Conservation (phyloP, 106 monocot genomes). For the Vanilla planifolia region DNA sequence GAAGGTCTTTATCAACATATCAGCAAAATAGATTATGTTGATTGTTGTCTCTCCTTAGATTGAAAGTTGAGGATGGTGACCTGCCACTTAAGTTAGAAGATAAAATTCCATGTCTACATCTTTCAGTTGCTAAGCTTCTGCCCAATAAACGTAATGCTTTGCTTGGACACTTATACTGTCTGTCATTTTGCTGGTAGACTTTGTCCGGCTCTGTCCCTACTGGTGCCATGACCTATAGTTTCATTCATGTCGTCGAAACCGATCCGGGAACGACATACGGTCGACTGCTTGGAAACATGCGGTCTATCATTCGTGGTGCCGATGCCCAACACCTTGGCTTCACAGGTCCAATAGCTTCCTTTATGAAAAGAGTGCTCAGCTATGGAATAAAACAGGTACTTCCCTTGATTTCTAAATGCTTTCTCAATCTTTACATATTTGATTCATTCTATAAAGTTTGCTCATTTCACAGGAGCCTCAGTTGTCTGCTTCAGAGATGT, state of each 20-base stretch:
- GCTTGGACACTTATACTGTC: too few species aligned
- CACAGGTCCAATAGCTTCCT: constrained; percentile 50
- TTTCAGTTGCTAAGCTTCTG: too few species aligned
- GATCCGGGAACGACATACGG: constrained; percentile 72
- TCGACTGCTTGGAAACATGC: constrained; percentile 50
- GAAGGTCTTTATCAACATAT: too few species aligned
- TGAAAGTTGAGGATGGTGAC: too few species aligned
- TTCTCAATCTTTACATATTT: background rate
- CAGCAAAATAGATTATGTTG: too few species aligned
- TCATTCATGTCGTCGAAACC: constrained; percentile 64
- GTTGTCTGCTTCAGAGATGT: constrained; percentile 45
- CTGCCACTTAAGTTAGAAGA: too few species aligned
- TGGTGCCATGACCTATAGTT: constrained; percentile 90
- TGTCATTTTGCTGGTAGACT: constrained; percentile 39
- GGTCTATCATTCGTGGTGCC: constrained; percentile 49
- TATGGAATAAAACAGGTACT: constrained; percentile 64
- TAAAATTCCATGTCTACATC: too few species aligned
- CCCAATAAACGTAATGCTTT: too few species aligned
- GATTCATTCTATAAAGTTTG: background rate
- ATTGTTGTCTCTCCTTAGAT: too few species aligned
- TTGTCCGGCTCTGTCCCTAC: constrained; percentile 38
- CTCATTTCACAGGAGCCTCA: constrained; percentile 48
- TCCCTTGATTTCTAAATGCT: too few species aligned
- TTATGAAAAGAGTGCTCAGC: constrained; percentile 45
- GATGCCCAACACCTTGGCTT: constrained; percentile 13